Evolutionary conservation across 208 protist genomes (phyloP).

Genomic region (Strigomonas culicis): DNA sequence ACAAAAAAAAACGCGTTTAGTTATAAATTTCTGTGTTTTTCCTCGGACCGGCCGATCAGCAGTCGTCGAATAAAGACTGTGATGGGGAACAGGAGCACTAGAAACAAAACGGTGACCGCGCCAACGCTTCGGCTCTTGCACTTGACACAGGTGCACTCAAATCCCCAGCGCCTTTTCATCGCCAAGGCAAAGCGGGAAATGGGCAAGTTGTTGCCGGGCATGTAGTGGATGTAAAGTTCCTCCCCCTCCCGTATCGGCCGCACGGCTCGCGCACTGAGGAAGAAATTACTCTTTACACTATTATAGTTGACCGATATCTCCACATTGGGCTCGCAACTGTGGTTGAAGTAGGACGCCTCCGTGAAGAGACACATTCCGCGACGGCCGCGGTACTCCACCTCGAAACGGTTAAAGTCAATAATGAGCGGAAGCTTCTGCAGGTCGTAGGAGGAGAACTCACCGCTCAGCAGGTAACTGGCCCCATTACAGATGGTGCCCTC

Average conservation of each 20-base stretch:
- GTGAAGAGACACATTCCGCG: slow-evolving; percentile 79
- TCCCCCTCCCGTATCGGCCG: slow-evolving; percentile 72
- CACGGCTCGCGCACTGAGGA: slow-evolving; percentile 63
- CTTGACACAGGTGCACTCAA: slow-evolving; percentile 76
- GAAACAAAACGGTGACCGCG: slow-evolving; percentile 61
- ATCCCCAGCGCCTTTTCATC: slow-evolving; percentile 82
- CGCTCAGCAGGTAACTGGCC: slow-evolving; percentile 59
- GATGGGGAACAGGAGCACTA: slow-evolving; percentile 54
- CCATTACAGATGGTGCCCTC: slow-evolving; percentile 61
- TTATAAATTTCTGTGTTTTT: slow-evolving; percentile 38
- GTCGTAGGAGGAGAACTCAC: slow-evolving; percentile 79
- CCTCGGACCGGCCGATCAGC: slow-evolving; percentile 53
- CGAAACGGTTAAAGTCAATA: slow-evolving; percentile 83
- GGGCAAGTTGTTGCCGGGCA: slow-evolving; percentile 78
- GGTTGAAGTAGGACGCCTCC: slow-evolving; percentile 81
- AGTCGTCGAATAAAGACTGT: slow-evolving; percentile 56
- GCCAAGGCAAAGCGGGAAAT: slow-evolving; percentile 66
- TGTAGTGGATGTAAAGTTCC: slow-evolving; percentile 83
- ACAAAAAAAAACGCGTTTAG: slow-evolving; percentile 2
- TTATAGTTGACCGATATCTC: slow-evolving; percentile 74
- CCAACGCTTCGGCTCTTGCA: slow-evolving; percentile 76
- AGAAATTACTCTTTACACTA: slow-evolving; percentile 68
- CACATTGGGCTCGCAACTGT: slow-evolving; percentile 82
- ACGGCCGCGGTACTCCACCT: slow-evolving; percentile 77
- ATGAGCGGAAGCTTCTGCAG: slow-evolving; percentile 82